Conservation (phyloP, 176 grass and related monocot genomes). For the Hsuehochloa calcarea region DNA sequence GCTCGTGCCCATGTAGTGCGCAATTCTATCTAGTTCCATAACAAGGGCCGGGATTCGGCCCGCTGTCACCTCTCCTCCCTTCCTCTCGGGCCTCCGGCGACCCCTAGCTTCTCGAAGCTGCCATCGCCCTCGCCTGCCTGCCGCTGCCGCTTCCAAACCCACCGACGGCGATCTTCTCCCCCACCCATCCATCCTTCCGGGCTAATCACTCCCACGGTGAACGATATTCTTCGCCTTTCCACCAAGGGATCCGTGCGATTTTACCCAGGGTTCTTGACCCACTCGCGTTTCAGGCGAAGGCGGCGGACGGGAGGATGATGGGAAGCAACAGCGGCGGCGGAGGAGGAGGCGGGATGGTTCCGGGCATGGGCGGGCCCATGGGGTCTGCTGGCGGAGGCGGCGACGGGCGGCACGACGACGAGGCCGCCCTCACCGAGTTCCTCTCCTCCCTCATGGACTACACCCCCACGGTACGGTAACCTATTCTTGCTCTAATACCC, state of each 20-base stretch:
- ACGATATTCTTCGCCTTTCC: neutral
- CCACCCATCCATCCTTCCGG: neutral
- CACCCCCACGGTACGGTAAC: slow-evolving; percentile 59
- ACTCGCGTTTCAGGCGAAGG: neutral
- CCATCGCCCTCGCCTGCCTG: neutral
- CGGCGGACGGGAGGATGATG: slow-evolving; percentile 44
- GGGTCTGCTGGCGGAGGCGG: slow-evolving; percentile 18
- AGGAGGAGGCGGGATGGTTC: slow-evolving; percentile 26
- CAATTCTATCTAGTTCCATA: too few relatives aligned
- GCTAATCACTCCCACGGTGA: neutral
- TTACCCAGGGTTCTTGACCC: neutral
- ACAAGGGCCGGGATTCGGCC: neutral
- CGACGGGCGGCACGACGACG: slow-evolving; percentile 78
- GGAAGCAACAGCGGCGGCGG: slow-evolving; percentile 40
- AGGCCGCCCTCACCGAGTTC: slow-evolving; percentile 79
- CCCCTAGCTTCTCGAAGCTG: neutral
- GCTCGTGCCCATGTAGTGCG: too few relatives aligned
- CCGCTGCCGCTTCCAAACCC: neutral
- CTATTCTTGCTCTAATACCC: neutral
- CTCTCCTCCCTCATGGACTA: slow-evolving; percentile 98
- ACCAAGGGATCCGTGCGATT: neutral
- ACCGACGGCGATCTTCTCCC: neutral
- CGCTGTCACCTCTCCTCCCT: neutral
- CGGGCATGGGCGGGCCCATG: slow-evolving; percentile 27
- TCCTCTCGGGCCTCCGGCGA: neutral